These are phyloP conservation scores for Beauveria scarabaeidicola DNA, from an alignment of 2,329 filamentous ascomycete genomes.

Conservation along the genomic window DNA sequence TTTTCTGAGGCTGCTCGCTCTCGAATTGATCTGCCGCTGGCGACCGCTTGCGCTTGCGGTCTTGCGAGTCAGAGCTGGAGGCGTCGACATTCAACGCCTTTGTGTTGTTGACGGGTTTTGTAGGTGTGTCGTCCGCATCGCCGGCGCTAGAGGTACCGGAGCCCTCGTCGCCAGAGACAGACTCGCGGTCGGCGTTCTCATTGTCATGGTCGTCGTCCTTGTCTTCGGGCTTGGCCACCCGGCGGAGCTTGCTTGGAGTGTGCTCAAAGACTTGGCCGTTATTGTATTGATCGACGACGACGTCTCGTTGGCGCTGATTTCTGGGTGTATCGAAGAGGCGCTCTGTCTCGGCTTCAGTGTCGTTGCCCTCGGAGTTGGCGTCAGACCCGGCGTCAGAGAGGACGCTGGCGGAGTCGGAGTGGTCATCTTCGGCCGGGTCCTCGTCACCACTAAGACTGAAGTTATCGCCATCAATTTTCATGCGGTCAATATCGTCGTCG, in stretches of 20 bases:
- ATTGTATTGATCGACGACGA: conserved; percentile 49
- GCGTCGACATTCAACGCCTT: conserved; percentile 16
- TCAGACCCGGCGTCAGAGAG: conserved; percentile 45
- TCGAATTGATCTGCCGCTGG: conserved; percentile 36
- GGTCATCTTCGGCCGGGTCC: conserved; percentile 21
- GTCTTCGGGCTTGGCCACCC: conserved; percentile 30
- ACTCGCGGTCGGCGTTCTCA: conserved; percentile 17
- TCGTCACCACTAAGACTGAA: conserved; percentile 21
- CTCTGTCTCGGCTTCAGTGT: conserved; percentile 88
- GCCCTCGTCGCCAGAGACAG: conserved; percentile 31
- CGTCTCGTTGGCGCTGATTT: conserved; percentile 53
- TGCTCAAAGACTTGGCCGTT: conserved; percentile 50
- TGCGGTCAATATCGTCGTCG: conserved; percentile 57
- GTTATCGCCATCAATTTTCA: conserved; percentile 33
- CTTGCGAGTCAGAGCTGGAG: conserved; percentile 20
- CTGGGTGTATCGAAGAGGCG: conserved; percentile 83
- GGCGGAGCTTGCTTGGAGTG: conserved; percentile 70
- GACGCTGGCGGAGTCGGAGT: conserved; percentile 41
- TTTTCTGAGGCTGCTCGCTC: conserved; percentile 40
- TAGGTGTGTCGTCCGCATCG: conserved; percentile 27
- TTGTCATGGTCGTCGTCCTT: conserved; percentile 29
- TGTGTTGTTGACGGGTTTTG: conserved; percentile 23
- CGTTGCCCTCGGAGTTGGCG: conserved; percentile 38
- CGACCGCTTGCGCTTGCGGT: conserved; percentile 45
- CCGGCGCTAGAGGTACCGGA: conserved; percentile 32